Percentiles rank a stretch among this genome's conserved stretches.
phyloP scores from a whole-genome alignment of 2,329 filamentous ascomycete species.

The Penicillium sp. region DNA sequence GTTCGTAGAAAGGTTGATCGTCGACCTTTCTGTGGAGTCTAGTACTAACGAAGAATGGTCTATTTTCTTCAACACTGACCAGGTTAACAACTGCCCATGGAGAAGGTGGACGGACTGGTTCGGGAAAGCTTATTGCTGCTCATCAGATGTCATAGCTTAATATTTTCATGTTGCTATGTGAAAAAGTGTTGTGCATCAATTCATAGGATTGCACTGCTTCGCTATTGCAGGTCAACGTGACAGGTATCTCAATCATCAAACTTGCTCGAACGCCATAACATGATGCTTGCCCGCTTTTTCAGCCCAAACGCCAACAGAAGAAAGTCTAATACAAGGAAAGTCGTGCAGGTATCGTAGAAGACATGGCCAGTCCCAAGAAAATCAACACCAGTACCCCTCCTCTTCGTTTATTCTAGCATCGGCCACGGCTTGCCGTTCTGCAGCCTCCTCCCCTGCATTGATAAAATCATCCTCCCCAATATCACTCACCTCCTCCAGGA shows the following conservation, averaged over 20 bases:
- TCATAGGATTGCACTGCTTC: no score
- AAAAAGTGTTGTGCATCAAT: no score
- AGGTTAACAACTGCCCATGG: no score
- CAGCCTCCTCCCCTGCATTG: constrained; percentile 73
- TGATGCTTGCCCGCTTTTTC: background rate
- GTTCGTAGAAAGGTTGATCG: background rate
- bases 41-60: background rate
- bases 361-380: background rate
- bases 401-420: background rate
- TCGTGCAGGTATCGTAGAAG: background rate
- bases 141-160: no score
- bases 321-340: background rate
- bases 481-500: constrained; percentile 88
- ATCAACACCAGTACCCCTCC: background rate
- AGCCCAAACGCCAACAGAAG: background rate
- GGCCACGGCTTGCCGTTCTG: constrained; percentile 45
- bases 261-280: background rate
- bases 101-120: no score
- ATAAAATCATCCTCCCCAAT: constrained; percentile 85
- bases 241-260: background rate
- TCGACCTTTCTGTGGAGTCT: background rate
- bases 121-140: no score
- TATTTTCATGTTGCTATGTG: no score
- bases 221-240: no score
- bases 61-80: no score